These are phyloP conservation scores for Fusarium musae DNA, from an alignment of 2,329 filamentous ascomycete species.

Conservation along the genomic window DNA sequence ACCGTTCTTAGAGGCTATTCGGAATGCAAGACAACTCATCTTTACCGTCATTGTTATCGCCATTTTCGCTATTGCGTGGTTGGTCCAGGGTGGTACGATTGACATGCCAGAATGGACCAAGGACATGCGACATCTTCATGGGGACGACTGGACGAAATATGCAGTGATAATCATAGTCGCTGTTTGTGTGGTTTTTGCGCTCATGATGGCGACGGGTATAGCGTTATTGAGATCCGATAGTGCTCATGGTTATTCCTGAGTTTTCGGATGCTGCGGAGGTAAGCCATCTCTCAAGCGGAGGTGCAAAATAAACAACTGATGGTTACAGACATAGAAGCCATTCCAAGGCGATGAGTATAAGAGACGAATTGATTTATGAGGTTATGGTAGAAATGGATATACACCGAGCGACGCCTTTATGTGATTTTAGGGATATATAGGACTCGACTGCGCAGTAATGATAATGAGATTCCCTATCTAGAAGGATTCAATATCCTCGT, in stretches of 20 bases:
- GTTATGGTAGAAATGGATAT: not conserved
- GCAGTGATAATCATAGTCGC: not conserved
- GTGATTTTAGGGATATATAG: too few species aligned
- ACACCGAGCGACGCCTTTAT: fast-evolving
- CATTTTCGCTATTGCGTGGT: conserved; percentile 10
- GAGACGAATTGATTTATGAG: fast-evolving
- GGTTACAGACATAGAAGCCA: fast-evolving
- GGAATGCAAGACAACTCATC: not conserved
- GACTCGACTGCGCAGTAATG: not conserved
- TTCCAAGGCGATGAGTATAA: fast-evolving
- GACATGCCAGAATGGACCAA: conserved; percentile 28
- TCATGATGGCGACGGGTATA: not conserved
- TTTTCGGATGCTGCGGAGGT: not conserved
- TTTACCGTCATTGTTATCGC: conserved; percentile 5
- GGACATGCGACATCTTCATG: not conserved
- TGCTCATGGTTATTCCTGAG: not conserved
- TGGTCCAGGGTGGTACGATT: conserved; percentile 18
- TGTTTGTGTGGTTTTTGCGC: not conserved
- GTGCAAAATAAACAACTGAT: fast-evolving
- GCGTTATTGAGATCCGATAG: not conserved
- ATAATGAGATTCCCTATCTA: not conserved
- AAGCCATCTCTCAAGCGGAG: fast-evolving
- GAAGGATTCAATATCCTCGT: too few species aligned
- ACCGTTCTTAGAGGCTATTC: not conserved
- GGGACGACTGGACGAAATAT: conserved; percentile 9